Evolutionary conservation across 2,329 filamentous ascomycete species (phyloP), one percentile per base, ranked within the genome.

Genomic region (Aspergillus caelatus): DNA sequence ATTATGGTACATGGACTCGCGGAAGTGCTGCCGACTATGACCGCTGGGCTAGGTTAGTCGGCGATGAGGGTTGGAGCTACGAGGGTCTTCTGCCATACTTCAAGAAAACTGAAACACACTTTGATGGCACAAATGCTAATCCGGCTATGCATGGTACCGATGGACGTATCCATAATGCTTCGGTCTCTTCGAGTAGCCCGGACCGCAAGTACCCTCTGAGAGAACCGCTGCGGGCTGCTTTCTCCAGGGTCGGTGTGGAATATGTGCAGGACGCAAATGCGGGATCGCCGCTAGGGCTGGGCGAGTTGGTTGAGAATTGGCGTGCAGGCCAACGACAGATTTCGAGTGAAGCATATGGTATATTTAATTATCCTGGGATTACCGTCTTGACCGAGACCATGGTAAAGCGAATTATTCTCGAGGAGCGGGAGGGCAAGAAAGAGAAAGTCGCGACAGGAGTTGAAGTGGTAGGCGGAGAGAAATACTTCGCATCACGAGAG

Each of bases 81-180:
- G 71, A 82, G 4, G 77, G 77, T 11, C 76, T 85, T 34, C 73
- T 81, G 19, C 80, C 81, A 2, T 86, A 81, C 71, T 78, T 84
- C 60, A 72, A 73, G 43, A 82, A 79, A 62, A 67, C 75, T 0
- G 81, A 83, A 63, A 63, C 62, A 9, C 69, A 69, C 16, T 74
- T 36, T 14, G 34, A 75, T 16, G 68, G 70, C 30, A 43, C 70
- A 16, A 21, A 71, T 0, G 58, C 16, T 1, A 65, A 73, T 58
- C 52, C 71, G 0, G 57, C 65, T 5, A 59, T 69, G 7, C 72
- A 78, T 61, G 75, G 77, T 7, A 60, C 60, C 28, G 58, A 71
- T 12, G 73, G 75, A 4, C 71, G 73, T 1, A 75, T 80, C 9
- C 52, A 62, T 41, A 64, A 62, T 21, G 57, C 55, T 3, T 57